Conservation (phyloP, 306 rosid species). For the Acacia acuminata region DNA sequence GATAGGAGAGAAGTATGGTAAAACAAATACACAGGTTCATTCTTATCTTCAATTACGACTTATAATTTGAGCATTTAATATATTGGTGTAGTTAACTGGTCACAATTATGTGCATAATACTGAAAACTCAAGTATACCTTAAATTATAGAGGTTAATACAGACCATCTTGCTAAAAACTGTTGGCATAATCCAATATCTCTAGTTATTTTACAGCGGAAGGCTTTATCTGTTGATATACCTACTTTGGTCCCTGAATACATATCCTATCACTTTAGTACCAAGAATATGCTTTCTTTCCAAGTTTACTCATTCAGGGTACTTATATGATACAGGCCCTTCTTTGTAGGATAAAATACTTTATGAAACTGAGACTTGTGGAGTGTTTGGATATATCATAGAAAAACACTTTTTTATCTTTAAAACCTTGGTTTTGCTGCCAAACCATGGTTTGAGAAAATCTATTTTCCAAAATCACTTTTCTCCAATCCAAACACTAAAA, state of each 20-base stretch:
- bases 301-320: background rate
- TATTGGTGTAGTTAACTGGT: background rate
- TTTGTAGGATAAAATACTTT: too few relatives aligned
- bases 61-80: conserved; percentile 11
- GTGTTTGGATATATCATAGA: too few relatives aligned
- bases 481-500: too few relatives aligned
- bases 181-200: background rate
- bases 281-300: background rate
- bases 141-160: background rate
- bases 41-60: conserved; percentile 2
- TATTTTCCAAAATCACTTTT: too few relatives aligned
- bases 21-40: conserved; percentile 74
- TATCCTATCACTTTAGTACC: background rate
- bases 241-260: too few relatives aligned
- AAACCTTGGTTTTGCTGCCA: too few relatives aligned
- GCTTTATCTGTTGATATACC: background rate
- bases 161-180: background rate
- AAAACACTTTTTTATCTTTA: too few relatives aligned
- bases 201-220: background rate
- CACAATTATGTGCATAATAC: background rate
- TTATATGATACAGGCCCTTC: too few relatives aligned
- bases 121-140: background rate
- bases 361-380: background rate
- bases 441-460: too few relatives aligned
- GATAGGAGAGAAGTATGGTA: conserved; percentile 65